Percentiles rank a stretch among this genome's conserved stretches.
phyloP scores from a whole-genome alignment of 495 filamentous ascomycete genomes.

The Penicillium lividum region DNA sequence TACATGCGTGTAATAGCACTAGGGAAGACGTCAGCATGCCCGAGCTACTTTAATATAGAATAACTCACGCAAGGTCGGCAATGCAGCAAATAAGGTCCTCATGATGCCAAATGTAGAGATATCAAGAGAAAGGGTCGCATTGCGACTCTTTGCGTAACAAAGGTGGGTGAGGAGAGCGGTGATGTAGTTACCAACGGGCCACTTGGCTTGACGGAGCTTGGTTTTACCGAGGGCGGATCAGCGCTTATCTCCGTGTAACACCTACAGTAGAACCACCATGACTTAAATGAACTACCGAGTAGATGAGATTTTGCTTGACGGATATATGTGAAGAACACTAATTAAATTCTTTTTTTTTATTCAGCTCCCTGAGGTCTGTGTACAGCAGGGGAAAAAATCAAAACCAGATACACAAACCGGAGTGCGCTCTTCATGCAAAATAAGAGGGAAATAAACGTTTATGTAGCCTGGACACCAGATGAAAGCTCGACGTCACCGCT shows the following conservation, averaged over 20 bases:
- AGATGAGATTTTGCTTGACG: too few relatives aligned
- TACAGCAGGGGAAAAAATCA: slow-evolving; percentile 32
- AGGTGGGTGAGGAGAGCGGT: slow-evolving; percentile 14
- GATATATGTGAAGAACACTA: slow-evolving; percentile 13
- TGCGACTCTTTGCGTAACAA: slow-evolving; percentile 28
- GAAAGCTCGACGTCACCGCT: background rate
- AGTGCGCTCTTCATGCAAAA: slow-evolving; percentile 41
- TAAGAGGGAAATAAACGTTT: slow-evolving; percentile 22
- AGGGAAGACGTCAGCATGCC: slow-evolving; percentile 28
- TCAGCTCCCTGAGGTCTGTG: slow-evolving; percentile 28
- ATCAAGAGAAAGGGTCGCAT: slow-evolving; percentile 39
- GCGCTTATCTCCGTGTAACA: slow-evolving; percentile 7
- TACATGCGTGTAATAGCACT: slow-evolving; percentile 41
- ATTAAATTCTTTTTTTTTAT: slow-evolving; percentile 33
- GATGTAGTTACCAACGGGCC: slow-evolving; percentile 37
- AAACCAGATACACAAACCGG: slow-evolving; percentile 27
- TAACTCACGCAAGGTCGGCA: slow-evolving; percentile 46
- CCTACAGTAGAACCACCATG: background rate
- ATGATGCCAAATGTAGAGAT: slow-evolving; percentile 36
- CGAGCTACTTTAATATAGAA: background rate
- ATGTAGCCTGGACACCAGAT: slow-evolving; percentile 10
- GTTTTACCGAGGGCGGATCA: slow-evolving; percentile 40
- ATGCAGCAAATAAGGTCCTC: slow-evolving; percentile 41
- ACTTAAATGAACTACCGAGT: too few relatives aligned
- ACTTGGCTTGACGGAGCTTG: slow-evolving; percentile 49